Conservation (phyloP, 345 rosid species). For the Erucastrum elatum region DNA sequence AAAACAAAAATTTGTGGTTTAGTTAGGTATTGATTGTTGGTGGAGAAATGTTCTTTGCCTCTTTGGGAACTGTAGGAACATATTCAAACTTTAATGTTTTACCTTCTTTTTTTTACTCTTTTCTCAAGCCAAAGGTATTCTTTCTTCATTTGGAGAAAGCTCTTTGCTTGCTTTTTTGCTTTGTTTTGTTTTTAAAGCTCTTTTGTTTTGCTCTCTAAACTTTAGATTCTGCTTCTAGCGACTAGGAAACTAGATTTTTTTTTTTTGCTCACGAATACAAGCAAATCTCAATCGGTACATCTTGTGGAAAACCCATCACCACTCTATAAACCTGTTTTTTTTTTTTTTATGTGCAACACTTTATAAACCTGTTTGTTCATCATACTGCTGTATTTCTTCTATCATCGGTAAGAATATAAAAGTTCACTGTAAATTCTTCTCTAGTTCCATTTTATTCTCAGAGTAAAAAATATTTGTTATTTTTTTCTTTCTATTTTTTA, state of each 20-base stretch:
- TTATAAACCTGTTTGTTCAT: no score
- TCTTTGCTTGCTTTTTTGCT: neutral
- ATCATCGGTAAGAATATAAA: neutral
- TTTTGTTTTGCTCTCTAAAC: slow-evolving; percentile 16
- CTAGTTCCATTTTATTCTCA: neutral
- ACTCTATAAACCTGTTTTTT: neutral
- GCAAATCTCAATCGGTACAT: neutral
- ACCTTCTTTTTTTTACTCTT: slow-evolving; percentile 43
- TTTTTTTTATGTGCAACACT: no score
- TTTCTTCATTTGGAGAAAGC: slow-evolving; percentile 36
- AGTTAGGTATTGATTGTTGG: slow-evolving; percentile 48
- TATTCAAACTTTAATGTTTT: slow-evolving; percentile 34
- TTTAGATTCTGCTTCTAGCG: slow-evolving; percentile 30
- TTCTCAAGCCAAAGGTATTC: slow-evolving; percentile 52
- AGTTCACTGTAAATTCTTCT: no score
- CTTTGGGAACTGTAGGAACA: slow-evolving; percentile 37
- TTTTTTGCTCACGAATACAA: neutral
- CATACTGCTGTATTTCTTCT: neutral
- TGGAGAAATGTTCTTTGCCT: slow-evolving; percentile 52
- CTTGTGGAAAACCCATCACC: neutral
- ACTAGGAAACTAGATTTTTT: neutral
- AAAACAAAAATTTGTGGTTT: slow-evolving; percentile 9
- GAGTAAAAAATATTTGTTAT: no score
- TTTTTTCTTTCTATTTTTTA: no score
- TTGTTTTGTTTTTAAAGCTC: neutral